Evolutionary conservation across 768 basidiomycete genomes (phyloP), one percentile per base, ranked within the genome.

Genomic region (Ramaria sp.): DNA sequence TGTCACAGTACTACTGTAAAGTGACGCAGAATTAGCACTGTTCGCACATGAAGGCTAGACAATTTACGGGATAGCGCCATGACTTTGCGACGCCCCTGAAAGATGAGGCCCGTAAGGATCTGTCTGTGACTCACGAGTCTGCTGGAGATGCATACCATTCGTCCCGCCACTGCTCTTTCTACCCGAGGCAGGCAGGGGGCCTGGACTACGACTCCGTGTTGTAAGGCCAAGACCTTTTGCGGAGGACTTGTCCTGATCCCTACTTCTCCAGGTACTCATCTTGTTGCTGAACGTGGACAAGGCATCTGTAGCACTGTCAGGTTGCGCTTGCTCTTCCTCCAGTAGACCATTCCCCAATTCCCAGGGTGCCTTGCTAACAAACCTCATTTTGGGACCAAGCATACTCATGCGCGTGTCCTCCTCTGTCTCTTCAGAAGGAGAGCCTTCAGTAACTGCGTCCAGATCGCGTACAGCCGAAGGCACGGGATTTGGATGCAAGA

Each of bases 331-430:
- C 27, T 75, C 73, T 33, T 75, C 79, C 63, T 76, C 77, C 31
- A 73, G 68, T 2, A 76, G 57, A 3, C 68, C 39, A 38, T 76
- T 80, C 50, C 81, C 84, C 38, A 76, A 69, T 69, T 90, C 88
- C 88, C 88, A 91, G 41, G 88, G 88, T 17, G 88, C 84, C 24
- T 78, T 83, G 60, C 85, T 86, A 68, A 88, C 86, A 65, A 88
- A 81, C 51, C 83, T 81, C 78, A 90, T 86, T 69, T 81, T 88
- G 31, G 88, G 88, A n/a, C 89, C 89, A 34, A 85, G 79, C 49
- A 83, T 71, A 63, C 85, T 88, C 69, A 89, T 79, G 53, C 83
- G 76, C 58, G 75, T 68, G 1, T 75, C 69, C 38, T 72, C 63
- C 9, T 74, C 74, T 3, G n/a, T 34, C 13, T 57, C n/a, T 27